These are phyloP conservation scores for Botryotinia narcissicola DNA, from an alignment of 2,329 filamentous ascomycete species.

Conservation along the genomic window DNA sequence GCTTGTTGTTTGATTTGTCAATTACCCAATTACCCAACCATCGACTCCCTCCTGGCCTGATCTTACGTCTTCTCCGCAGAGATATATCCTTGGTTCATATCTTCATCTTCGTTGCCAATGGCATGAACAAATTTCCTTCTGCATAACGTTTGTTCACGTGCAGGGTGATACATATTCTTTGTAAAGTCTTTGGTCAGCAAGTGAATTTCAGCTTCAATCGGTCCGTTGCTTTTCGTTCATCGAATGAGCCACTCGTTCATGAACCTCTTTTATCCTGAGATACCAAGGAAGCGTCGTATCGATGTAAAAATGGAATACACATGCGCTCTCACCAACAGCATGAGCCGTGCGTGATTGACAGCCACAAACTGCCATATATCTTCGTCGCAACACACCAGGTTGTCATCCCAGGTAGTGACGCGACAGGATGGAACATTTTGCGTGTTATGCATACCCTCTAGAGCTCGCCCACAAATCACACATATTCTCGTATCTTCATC, in stretches of 20 bases:
- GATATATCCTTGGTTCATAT: not conserved
- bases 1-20: not conserved
- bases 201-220: slow-evolving; percentile 1
- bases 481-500: not conserved
- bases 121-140: not conserved
- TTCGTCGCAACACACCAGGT: not conserved
- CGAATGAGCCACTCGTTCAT: not conserved
- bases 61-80: not conserved
- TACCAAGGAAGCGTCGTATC: not conserved
- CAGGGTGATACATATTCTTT: not conserved
- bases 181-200: slow-evolving; percentile 7
- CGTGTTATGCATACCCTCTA: not conserved
- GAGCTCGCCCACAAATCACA: not conserved
- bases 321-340: not conserved
- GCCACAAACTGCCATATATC: not conserved
- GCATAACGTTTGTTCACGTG: not conserved
- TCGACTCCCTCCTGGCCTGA: not conserved
- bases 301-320: not conserved
- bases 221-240: not conserved
- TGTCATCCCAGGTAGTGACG: not conserved
- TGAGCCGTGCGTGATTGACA: not conserved
- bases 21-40: not conserved
- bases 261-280: not conserved
- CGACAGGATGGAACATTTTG: not conserved
- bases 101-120: not conserved